Percentiles rank a stretch among this genome's conserved stretches.
Evolutionary conservation across 805 yeast species (phyloP).

Genomic region (Candida xiaguanensis): DNA sequence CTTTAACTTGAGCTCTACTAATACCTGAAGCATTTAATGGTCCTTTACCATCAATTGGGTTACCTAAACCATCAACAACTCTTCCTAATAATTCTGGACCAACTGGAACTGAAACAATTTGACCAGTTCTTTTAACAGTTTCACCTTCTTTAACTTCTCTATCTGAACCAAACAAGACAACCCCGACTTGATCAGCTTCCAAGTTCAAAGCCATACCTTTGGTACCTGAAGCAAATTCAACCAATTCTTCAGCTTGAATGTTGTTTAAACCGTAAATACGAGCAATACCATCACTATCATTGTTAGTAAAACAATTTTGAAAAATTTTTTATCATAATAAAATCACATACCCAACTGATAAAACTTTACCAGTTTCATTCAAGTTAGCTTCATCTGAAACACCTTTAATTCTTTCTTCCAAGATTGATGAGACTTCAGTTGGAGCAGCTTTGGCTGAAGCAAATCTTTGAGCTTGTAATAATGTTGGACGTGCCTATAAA

Average conservation of each 20-base stretch:
- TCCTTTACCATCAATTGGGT: constrained; percentile 99
- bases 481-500: constrained; percentile 69
- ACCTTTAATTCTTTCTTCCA: constrained; percentile 99
- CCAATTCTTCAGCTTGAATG: constrained; percentile 99
- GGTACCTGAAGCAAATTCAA: constrained; percentile 98
- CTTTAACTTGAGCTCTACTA: constrained; percentile 97
- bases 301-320: constrained; percentile 22
- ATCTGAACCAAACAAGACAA: constrained; percentile 99
- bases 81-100: constrained; percentile 98
- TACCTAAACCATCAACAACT: constrained; percentile 99
- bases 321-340: not conserved
- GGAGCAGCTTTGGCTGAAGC: constrained; percentile 98
- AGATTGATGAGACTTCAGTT: constrained; percentile 97
- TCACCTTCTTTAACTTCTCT: constrained; percentile 98
- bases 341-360: constrained; percentile 84
- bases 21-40: constrained; percentile 83
- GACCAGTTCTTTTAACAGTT: constrained; percentile 99
- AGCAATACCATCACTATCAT: constrained; percentile 96
- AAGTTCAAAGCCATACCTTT: constrained; percentile 99
- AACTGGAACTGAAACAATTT: constrained; percentile 98
- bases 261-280: constrained; percentile 99
- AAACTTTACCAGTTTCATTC: constrained; percentile 99
- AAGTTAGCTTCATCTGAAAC: constrained; percentile 95
- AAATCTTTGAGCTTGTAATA: constrained; percentile 66
- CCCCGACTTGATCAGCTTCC: constrained; percentile 99